These are phyloP conservation scores for Colletotrichum cereale DNA, from an alignment of 2,329 filamentous ascomycete genomes.

Conservation along the genomic window DNA sequence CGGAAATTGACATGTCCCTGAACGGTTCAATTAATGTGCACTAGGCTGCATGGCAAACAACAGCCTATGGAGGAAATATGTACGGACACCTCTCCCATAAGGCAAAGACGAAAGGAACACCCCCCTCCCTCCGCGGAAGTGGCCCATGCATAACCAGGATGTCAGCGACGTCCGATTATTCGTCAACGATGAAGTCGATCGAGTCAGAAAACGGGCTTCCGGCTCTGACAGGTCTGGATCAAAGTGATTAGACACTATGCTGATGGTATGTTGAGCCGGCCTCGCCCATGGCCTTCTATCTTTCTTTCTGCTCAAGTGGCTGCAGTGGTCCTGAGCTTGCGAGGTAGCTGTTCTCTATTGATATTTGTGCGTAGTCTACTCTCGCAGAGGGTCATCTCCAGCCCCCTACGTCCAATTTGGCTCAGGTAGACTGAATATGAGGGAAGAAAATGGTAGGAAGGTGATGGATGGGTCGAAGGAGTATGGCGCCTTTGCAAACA, in stretches of 20 bases:
- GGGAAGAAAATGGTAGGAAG: background rate
- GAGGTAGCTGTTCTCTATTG: background rate
- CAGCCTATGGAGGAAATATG: background rate
- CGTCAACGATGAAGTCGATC: slow-evolving; percentile 17
- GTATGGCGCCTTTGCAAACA: slow-evolving; percentile 28
- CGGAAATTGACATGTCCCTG: slow-evolving; percentile 40
- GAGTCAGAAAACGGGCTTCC: slow-evolving; percentile 28
- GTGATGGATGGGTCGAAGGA: slow-evolving; percentile 1
- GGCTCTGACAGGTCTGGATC: slow-evolving; percentile 23
- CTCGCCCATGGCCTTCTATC: slow-evolving; percentile 5
- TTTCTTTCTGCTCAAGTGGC: slow-evolving; percentile 17
- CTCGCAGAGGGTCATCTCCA: background rate
- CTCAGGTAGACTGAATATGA: slow-evolving; percentile 19
- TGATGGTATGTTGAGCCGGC: slow-evolving; percentile 43
- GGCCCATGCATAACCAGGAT: slow-evolving; percentile 22
- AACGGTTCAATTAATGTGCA: slow-evolving; percentile 10
- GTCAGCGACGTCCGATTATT: slow-evolving; percentile 11
- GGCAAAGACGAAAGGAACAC: slow-evolving; percentile 24
- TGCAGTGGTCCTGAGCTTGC: background rate
- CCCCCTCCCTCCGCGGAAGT: slow-evolving; percentile 9
- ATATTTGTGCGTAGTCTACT: background rate
- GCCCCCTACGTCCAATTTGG: background rate
- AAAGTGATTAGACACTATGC: slow-evolving; percentile 1
- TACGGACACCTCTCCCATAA: background rate
- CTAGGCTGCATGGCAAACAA: slow-evolving; percentile 13